These are phyloP conservation scores for Biancaea sappan DNA, from an alignment of 306 rosid genomes.

Conservation along the genomic window DNA sequence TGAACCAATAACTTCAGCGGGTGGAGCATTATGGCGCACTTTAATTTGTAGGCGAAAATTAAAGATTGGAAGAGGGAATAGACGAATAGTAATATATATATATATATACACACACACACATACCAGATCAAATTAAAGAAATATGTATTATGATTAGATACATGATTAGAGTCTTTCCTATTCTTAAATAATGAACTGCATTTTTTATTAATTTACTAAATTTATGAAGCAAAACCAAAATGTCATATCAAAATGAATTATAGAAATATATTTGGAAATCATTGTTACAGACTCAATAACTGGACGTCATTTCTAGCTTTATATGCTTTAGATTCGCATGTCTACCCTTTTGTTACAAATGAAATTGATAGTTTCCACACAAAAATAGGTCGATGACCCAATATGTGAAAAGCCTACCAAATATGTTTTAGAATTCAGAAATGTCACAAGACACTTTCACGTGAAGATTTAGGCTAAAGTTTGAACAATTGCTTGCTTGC, in stretches of 20 bases:
- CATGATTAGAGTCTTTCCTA: no score
- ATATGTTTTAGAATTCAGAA: not conserved
- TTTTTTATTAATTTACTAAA: no score
- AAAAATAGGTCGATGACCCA: not conserved
- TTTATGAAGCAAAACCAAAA: not conserved
- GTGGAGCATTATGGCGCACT: not conserved
- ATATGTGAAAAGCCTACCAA: not conserved
- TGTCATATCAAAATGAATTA: not conserved
- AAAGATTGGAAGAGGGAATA: not conserved
- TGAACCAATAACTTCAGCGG: not conserved
- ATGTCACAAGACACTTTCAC: slow-evolving; percentile 34
- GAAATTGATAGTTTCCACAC: slow-evolving; percentile 19
- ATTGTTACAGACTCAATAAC: not conserved
- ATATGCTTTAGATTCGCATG: slow-evolving; percentile 12
- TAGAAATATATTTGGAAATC: slow-evolving; percentile 2
- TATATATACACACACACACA: no score
- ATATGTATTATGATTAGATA: no score
- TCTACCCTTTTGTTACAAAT: not conserved
- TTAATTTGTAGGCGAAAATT: not conserved
- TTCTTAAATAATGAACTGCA: no score
- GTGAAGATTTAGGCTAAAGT: slow-evolving; percentile 31
- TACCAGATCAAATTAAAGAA: no score
- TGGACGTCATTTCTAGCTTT: slow-evolving; percentile 7
- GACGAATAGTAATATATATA: no score
- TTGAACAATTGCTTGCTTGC: slow-evolving; percentile 26